phyloP scores from a whole-genome alignment of 208 protist species.

The Leishmania turanica region DNA sequence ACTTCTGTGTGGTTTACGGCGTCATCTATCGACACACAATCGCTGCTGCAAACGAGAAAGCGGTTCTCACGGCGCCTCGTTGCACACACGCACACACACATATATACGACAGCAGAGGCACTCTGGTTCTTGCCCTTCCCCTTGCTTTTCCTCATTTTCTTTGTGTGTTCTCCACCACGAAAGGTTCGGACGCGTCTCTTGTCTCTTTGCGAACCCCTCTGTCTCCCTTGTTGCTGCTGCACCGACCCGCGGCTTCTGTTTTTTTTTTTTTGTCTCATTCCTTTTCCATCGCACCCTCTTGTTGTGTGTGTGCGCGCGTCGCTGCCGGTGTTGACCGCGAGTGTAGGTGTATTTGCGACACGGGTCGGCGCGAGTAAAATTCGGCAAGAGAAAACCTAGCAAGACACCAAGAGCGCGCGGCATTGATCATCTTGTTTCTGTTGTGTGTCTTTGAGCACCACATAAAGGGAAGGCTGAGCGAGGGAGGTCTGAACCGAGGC shows the following conservation, averaged over 20 bases:
- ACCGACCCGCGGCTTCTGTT: background rate
- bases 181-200: background rate
- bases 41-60: background rate
- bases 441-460: background rate
- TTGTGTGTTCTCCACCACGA: background rate
- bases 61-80: background rate
- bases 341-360: background rate
- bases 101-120: background rate
- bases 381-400: background rate
- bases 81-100: background rate
- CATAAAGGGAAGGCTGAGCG: background rate
- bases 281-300: background rate
- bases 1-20: background rate
- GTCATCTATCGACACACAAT: background rate
- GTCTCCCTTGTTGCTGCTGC: background rate
- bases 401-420: background rate
- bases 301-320: background rate
- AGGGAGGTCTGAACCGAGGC: background rate
- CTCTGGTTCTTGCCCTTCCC: background rate
- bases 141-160: background rate
- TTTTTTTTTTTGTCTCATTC: constrained; percentile 2
- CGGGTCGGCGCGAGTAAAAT: background rate
- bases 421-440: background rate
- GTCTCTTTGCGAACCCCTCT: background rate
- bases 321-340: background rate